Base-by-base conservation (phyloP, 2,329 filamentous ascomycete genomes). In the Teratosphaeria destructans region DNA sequence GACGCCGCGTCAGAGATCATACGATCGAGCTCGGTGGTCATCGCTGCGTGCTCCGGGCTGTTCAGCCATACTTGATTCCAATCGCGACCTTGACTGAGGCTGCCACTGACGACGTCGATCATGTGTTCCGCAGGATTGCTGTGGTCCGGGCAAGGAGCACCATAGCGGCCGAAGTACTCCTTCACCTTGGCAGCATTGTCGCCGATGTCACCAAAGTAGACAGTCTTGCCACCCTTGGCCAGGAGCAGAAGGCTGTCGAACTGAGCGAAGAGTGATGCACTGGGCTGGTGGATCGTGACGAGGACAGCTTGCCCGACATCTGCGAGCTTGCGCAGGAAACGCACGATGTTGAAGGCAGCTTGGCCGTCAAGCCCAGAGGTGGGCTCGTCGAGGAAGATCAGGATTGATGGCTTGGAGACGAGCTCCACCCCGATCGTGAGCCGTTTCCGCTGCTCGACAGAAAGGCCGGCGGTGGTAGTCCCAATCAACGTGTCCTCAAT, bases 261-360 rank as follows among this genome's bases (percentile, higher is more conserved):
- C 73, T 91, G 87, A 72, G 94, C 89, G 66, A 96, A 95, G 0
- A 95, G 79, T 0, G 89, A 85, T 16, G 89, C 88, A 65, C 91
- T 93, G 1, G 91, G 90, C 71, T 95, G 91, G 72, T 95, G 91
- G 63, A 95, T 95, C 0, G 91, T 95, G 75, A 90, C 95, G 3
- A 95, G 81, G 65, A 95, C 90, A 10, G 90, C 90, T 71, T 95
- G 91, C 1, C 90, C 91, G 2, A 88, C 87, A n/a, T 81, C 79
- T 56, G 87, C 85, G 5, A 90, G 81, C 75, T 90, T 90, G 67
- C 84, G 84, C n/a, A 91, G 77, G 78, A 90, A 89, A 37, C 86
- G 85, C 29, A 89, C 85, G 64, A 90, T 90, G 73, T 89, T 89
- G 77, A 86, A 90, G 19, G 88, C 86, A 59, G 81, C 23, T 52